Percentiles rank a stretch among this genome's conserved stretches.
Conservation (phyloP, 1,284 basidiomycete genomes). For the Agroathelia rolfsii region DNA sequence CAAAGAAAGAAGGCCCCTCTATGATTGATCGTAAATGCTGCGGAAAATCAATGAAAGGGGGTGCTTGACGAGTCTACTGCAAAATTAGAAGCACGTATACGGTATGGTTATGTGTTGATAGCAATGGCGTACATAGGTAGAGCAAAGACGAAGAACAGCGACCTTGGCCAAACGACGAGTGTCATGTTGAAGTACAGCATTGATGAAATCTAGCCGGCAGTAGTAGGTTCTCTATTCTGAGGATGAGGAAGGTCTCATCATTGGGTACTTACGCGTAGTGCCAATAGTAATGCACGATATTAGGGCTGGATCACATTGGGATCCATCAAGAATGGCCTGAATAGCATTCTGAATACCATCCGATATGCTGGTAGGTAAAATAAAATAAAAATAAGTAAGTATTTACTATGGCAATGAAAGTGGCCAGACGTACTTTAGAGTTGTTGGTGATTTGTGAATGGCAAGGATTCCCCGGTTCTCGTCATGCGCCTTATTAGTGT, state of each 20-base stretch:
- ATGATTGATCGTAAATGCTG: conserved; percentile 28
- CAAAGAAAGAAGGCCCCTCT: conserved; percentile 31
- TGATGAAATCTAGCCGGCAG: too few relatives aligned
- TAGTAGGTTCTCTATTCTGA: too few relatives aligned
- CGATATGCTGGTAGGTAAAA: too few relatives aligned
- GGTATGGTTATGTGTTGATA: conserved; percentile 16
- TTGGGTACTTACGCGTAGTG: conserved; percentile 32
- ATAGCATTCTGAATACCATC: conserved; percentile 40
- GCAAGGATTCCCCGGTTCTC: conserved; percentile 33
- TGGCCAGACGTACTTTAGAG: too few relatives aligned
- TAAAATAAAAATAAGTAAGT: too few relatives aligned
- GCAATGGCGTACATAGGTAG: conserved; percentile 31
- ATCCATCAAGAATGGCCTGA: conserved; percentile 25
- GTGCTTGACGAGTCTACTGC: too few relatives aligned
- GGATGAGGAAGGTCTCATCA: too few relatives aligned
- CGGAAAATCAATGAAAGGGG: conserved; percentile 39
- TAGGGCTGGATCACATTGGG: conserved; percentile 22
- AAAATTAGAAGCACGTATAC: too few relatives aligned
- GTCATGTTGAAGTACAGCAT: conserved; percentile 44
- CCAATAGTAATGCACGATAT: conserved; percentile 37
- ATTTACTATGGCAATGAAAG: too few relatives aligned
- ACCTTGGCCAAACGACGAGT: conserved; percentile 35
- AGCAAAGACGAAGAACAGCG: conserved; percentile 43
- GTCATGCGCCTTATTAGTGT: conserved; percentile 26
- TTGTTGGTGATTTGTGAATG: conserved; percentile 41